phyloP scores from a whole-genome alignment of 1,284 basidiomycete genomes.

The Pyrrhoderma lamaoense region DNA sequence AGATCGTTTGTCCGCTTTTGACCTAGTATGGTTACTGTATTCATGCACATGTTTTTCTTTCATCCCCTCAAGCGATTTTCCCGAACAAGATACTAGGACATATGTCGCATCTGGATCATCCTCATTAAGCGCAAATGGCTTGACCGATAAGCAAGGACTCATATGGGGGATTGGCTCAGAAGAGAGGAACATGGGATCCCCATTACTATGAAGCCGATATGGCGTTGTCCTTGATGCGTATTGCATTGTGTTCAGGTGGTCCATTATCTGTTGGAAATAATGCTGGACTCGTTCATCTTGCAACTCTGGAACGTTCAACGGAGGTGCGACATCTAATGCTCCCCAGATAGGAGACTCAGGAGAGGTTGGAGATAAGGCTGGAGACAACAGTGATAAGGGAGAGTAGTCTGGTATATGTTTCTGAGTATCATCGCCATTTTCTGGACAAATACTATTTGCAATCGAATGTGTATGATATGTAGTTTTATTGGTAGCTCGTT shows the following conservation, averaged over 20 bases:
- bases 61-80: conserved; percentile 1
- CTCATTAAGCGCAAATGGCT: not conserved
- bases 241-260: conserved; percentile 71
- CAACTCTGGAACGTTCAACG: conserved; percentile 36
- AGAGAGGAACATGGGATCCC: not conserved
- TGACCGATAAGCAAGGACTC: not conserved
- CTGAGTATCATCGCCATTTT: not conserved
- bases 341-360: conserved; percentile 25
- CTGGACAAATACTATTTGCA: not conserved
- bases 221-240: conserved; percentile 26
- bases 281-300: conserved; percentile 66
- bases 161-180: not conserved
- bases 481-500: conserved; percentile 32
- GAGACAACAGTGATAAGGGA: conserved; percentile 25
- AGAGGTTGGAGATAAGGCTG: conserved; percentile 22
- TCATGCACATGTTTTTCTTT: conserved; percentile 2
- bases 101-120: conserved; percentile 5
- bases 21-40: not conserved
- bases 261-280: conserved; percentile 77
- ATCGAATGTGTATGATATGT: not conserved
- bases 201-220: not conserved
- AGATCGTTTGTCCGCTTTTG: conserved; percentile 1
- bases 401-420: not conserved
- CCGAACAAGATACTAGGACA: conserved; percentile 2
- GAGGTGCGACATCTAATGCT: conserved; percentile 31